Evolutionary conservation across 108 stramenopile genomes (phyloP).

Genomic region (Cylindrotheca closterium): DNA sequence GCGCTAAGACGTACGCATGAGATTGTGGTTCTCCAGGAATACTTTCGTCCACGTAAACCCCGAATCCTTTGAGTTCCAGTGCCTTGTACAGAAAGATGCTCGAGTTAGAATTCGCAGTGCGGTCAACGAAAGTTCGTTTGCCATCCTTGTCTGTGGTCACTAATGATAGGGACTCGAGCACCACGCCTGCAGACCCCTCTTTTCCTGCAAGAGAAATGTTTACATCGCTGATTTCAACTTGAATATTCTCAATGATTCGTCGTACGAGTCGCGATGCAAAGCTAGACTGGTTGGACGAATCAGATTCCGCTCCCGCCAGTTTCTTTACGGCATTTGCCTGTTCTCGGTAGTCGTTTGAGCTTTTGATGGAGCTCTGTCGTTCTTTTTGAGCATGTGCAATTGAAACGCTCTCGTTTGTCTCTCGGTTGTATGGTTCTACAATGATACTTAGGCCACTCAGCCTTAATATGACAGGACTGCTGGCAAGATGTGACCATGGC

Average conservation of each 20-base stretch:
- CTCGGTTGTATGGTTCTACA: constrained; percentile 60
- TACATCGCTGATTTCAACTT: constrained; percentile 76
- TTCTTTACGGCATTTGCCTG: constrained; percentile 51
- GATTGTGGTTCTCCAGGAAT: too few species aligned
- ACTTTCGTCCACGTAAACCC: constrained; percentile 74
- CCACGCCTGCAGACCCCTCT: constrained; percentile 58
- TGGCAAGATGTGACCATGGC: constrained; percentile 75
- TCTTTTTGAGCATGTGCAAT: constrained; percentile 13
- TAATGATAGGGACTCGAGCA: constrained; percentile 58
- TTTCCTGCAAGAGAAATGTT: constrained; percentile 51
- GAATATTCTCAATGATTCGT: constrained; percentile 80
- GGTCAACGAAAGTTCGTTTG: constrained; percentile 68
- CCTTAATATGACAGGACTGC: constrained; percentile 67
- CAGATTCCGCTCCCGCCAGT: constrained; percentile 31
- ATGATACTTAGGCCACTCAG: constrained; percentile 59
- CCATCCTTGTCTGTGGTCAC: constrained; percentile 73
- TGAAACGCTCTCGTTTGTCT: neutral
- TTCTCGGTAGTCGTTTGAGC: constrained; percentile 46
- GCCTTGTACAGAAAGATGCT: constrained; percentile 69
- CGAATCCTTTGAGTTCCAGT: constrained; percentile 63
- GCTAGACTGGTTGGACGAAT: too few species aligned
- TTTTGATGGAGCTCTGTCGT: constrained; percentile 38
- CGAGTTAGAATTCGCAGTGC: constrained; percentile 38
- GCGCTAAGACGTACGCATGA: constrained; percentile 61
- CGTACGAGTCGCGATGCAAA: constrained; percentile 70